Base-by-base conservation (phyloP, 139 green algal genomes). In the Raphidocelis subcapitata region DNA sequence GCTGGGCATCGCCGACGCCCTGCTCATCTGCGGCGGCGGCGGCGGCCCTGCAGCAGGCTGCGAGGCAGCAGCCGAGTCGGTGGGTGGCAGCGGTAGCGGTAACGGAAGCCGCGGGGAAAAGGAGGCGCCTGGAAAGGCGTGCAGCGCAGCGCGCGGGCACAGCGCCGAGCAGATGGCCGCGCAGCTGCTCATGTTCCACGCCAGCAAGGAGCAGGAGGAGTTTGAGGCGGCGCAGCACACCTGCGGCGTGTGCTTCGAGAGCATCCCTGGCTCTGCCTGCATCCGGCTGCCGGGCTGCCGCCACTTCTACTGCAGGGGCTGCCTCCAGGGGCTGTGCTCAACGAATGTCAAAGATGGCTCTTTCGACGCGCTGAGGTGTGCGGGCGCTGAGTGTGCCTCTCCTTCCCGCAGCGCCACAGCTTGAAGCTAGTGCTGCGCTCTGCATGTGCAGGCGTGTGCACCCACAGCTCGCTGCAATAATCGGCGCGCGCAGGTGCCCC, bases 261-360 rank as follows among this genome's bases (percentile, higher is more conserved):
- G 28, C n/a, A 55, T 14, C 5, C 63, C 77, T 61, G 88, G 89
- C 44, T 49, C 55, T 4, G 28, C 61, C 4, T 92, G 87, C 75
- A 62, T 89, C 56, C 74, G 72, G 57, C 80, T 94, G 31, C 80
- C 80, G 2, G 71, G 75, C 31, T 96, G 93, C 72, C 32, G 60
- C 23, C 85, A 97, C 72, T 76, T 74, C 31, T 97, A 91, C 72
- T 97, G 93, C 82, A 8, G 2, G 2, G 63, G 32, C 46, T 97
- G 93, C 81, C 71, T 96, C 29, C 32, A 31, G 16, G 35, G 77
- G 18, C 78, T 88, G 46, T 77, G 72, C 29, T 37, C 32, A 31
- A 66, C 75, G 28, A 79, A 88, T 37, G 82, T 97, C 62, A 56
- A 51, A 0, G 80, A 89, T 20, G 92, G 92, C 12, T 72, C 60